Evolutionary conservation across 192 early-diverging fungal species (phyloP).

Genomic region (Podila minutissima): DNA sequence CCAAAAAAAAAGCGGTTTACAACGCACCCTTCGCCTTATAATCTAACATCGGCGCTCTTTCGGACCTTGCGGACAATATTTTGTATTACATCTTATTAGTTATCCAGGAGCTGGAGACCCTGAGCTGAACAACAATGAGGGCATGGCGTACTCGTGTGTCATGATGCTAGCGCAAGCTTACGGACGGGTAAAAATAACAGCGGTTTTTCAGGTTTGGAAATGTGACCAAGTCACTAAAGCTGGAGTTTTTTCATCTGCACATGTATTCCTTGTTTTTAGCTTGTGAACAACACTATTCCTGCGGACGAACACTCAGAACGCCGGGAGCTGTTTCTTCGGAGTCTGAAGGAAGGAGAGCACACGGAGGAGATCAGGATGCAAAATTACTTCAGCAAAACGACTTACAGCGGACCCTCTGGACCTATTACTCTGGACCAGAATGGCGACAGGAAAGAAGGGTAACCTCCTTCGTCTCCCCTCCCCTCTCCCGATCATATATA

Average conservation of each 20-base stretch:
- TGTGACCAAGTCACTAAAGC: too few species aligned
- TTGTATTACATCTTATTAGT: conserved; percentile 6
- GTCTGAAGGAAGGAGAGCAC: conserved; percentile 8
- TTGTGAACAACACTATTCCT: conserved; percentile 4
- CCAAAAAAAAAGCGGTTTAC: too few species aligned
- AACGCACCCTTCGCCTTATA: too few species aligned
- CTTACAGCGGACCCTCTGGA: conserved; percentile 22
- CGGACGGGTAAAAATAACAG: background rate
- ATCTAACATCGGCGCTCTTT: background rate
- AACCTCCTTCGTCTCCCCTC: background rate
- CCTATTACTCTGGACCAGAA: conserved; percentile 16
- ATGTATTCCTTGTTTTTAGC: background rate
- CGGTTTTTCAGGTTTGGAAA: too few species aligned
- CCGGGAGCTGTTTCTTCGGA: background rate
- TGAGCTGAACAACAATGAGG: conserved; percentile 49
- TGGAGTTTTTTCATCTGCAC: background rate
- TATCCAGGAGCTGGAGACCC: conserved; percentile 52
- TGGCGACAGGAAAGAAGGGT: conserved; percentile 26
- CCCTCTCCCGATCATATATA: too few species aligned
- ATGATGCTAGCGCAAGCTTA: conserved; percentile 57
- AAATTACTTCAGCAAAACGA: background rate
- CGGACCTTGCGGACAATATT: background rate
- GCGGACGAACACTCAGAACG: background rate
- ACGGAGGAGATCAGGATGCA: background rate
- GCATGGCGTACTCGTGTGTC: conserved; percentile 61